Evolutionary conservation across 169 alveolate species (phyloP).

Genomic region (Plasmodium fragile): DNA sequence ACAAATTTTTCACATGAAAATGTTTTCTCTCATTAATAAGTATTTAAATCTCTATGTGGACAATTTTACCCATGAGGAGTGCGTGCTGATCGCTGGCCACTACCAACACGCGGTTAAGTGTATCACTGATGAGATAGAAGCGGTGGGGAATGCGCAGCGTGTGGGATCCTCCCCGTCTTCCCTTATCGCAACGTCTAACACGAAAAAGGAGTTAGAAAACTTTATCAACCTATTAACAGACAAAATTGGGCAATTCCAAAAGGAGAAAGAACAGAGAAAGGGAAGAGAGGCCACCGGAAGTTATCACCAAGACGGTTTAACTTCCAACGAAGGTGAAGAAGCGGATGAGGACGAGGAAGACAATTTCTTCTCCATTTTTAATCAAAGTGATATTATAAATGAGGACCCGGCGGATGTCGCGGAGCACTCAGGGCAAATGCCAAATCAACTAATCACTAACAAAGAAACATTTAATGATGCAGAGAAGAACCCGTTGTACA

Average conservation of each 20-base stretch:
- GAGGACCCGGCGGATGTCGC: constrained; percentile 5
- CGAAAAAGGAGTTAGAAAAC: constrained; percentile 38
- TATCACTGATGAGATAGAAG: background rate
- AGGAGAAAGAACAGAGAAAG: background rate
- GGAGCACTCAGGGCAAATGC: background rate
- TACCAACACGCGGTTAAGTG: constrained; percentile 43
- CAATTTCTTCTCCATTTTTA: constrained; percentile 57
- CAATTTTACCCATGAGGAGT: constrained; percentile 25
- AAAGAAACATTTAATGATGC: background rate
- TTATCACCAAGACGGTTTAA: background rate
- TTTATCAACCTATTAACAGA: background rate
- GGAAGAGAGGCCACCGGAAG: background rate
- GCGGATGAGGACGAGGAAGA: constrained; percentile 26
- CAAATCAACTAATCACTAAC: background rate
- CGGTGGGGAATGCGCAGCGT: background rate
- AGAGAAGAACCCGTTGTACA: background rate
- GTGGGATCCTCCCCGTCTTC: background rate
- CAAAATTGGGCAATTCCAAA: constrained; percentile 14
- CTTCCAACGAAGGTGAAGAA: constrained; percentile 2
- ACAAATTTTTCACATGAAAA: constrained; percentile 53
- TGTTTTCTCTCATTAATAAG: constrained; percentile 51
- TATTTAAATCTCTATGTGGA: constrained; percentile 48
- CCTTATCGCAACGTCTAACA: constrained; percentile 8
- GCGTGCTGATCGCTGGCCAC: constrained; percentile 24
- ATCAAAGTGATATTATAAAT: constrained; percentile 29